These are phyloP conservation scores for Catunica adiposa DNA, from an alignment of 2,329 filamentous ascomycete genomes.

Conservation along the genomic window DNA sequence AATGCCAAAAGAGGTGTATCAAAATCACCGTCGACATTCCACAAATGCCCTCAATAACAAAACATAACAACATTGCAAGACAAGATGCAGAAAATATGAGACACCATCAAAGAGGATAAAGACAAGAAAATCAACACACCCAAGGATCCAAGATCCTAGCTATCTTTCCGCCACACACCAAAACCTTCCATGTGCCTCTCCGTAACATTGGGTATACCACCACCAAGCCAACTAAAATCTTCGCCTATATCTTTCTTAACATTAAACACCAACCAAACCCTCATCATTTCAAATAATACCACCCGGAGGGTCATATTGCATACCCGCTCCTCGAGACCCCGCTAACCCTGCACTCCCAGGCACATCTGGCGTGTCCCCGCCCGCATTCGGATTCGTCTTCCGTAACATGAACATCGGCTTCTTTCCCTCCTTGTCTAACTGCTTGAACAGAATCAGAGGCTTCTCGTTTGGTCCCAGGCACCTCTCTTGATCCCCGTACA, in stretches of 20 bases:
- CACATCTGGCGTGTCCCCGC: constrained; percentile 28
- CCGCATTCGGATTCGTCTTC: constrained; percentile 40
- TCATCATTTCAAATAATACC: constrained; percentile 36
- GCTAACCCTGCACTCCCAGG: constrained; percentile 38
- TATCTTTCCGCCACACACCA: not conserved
- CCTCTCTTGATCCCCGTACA: constrained; percentile 95
- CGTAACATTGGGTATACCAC: not conserved
- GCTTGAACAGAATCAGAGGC: constrained; percentile 89
- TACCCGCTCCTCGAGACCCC: constrained; percentile 28
- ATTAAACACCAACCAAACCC: not conserved
- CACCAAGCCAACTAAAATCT: too few species aligned
- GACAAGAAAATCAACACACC: not conserved
- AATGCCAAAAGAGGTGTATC: not conserved
- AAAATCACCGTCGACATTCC: not conserved
- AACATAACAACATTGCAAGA: not conserved
- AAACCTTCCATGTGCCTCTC: not conserved
- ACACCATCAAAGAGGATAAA: not conserved
- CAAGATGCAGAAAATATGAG: not conserved
- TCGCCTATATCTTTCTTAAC: too few species aligned
- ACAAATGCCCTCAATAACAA: not conserved
- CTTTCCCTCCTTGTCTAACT: constrained; percentile 87
- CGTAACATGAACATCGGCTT: constrained; percentile 99
- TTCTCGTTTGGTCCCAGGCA: constrained; percentile 86
- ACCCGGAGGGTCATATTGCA: constrained; percentile 40
- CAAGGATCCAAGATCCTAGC: too few species aligned